phyloP scores from a whole-genome alignment of 495 filamentous ascomycete genomes.

The Umbilicaria muhlenbergii region DNA sequence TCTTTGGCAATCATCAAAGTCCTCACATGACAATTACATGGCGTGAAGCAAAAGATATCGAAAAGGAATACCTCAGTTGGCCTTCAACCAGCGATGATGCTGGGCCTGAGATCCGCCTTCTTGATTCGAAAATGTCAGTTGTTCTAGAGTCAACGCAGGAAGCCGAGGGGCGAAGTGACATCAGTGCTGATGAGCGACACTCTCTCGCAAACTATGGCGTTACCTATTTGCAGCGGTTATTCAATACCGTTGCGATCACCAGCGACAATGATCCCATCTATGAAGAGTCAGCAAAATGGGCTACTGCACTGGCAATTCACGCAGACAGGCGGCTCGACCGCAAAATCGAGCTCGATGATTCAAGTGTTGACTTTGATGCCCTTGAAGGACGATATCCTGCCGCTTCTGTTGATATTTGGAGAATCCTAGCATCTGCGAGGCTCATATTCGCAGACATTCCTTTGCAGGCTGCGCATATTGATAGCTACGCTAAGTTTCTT shows the following conservation, averaged over 20 bases:
- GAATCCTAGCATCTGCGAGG: neutral
- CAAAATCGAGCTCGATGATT: neutral
- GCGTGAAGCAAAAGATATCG: neutral
- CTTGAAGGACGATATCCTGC: too few species aligned
- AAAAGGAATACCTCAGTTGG: too few species aligned
- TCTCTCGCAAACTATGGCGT: too few species aligned
- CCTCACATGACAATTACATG: slow-evolving; percentile 9
- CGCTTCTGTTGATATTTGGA: neutral
- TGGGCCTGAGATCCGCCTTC: slow-evolving; percentile 2
- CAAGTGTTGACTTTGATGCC: too few species aligned
- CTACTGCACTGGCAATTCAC: slow-evolving; percentile 2
- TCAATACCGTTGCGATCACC: neutral
- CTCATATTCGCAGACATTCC: neutral
- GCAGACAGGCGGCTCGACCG: slow-evolving; percentile 1
- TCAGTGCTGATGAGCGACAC: too few species aligned
- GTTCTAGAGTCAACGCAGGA: neutral
- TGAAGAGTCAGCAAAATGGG: slow-evolving; percentile 4
- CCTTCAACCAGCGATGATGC: too few species aligned
- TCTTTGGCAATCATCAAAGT: slow-evolving; percentile 1
- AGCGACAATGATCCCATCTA: slow-evolving; percentile 9
- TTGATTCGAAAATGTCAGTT: slow-evolving; percentile 6
- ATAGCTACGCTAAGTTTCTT: too few species aligned
- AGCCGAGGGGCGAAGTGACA: neutral
- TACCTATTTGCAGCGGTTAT: too few species aligned
- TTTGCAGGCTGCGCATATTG: too few species aligned